These are phyloP conservation scores for Silene latifolia DNA, from an alignment of 148 eudicot species.

Conservation along the genomic window DNA sequence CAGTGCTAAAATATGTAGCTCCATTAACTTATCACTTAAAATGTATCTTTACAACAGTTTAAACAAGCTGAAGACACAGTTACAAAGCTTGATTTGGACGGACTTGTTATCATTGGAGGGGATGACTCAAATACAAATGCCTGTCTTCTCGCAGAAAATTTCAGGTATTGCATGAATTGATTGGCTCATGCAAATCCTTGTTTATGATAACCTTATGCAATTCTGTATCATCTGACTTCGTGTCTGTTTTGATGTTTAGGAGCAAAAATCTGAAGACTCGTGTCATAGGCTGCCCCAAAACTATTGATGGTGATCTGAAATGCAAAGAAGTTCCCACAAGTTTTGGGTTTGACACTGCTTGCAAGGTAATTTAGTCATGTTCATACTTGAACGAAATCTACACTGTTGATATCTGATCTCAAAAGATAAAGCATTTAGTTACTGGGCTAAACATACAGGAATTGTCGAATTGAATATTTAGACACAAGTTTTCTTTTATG, in stretches of 20 bases:
- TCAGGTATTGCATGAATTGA: slow-evolving; percentile 41
- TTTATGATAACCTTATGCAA: not conserved
- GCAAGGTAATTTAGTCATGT: slow-evolving; percentile 58
- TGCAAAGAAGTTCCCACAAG: slow-evolving; percentile 93
- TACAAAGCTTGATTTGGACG: slow-evolving; percentile 82
- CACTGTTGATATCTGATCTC: not conserved
- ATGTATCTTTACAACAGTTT: slow-evolving; percentile 42
- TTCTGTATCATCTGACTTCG: not conserved
- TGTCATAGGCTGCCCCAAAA: slow-evolving; percentile 97
- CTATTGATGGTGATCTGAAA: slow-evolving; percentile 97
- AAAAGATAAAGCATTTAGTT: not conserved
- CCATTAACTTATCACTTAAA: not conserved
- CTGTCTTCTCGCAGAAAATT: slow-evolving; percentile 94
- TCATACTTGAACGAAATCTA: not conserved
- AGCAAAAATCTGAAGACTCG: slow-evolving; percentile 75
- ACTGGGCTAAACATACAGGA: not conserved
- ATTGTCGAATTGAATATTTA: not conserved
- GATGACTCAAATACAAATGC: slow-evolving; percentile 99
- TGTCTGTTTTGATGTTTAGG: slow-evolving; percentile 37
- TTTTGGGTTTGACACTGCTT: slow-evolving; percentile 99
- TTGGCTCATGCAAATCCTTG: not conserved
- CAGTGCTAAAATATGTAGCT: not conserved
- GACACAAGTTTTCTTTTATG: not conserved
- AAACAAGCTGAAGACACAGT: slow-evolving; percentile 96
- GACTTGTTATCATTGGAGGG: slow-evolving; percentile 96